Conservation (phyloP, 345 rosid species). For the Brassica rapa region DNA sequence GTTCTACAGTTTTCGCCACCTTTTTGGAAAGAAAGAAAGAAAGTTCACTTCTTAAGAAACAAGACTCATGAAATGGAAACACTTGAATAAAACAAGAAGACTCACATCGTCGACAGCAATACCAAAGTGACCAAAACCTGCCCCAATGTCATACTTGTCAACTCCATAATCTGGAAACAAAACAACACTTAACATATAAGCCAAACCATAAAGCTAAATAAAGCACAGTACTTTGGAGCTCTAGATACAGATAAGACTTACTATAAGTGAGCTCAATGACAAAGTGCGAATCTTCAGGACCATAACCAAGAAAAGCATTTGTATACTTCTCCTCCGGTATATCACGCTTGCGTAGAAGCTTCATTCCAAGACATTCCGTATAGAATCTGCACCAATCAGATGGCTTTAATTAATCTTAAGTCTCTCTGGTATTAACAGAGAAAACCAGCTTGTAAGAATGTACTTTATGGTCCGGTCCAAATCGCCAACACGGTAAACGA, state of each 20-base stretch:
- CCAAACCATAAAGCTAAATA: not conserved
- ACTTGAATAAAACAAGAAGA: slow-evolving; percentile 4
- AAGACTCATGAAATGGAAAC: not conserved
- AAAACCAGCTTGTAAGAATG: too few species aligned
- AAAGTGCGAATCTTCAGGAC: slow-evolving; percentile 95
- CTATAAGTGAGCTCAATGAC: slow-evolving; percentile 93
- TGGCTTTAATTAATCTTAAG: not conserved
- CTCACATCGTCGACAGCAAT: slow-evolving; percentile 96
- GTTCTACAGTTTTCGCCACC: slow-evolving; percentile 88
- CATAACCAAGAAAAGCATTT: slow-evolving; percentile 98
- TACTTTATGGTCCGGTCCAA: slow-evolving; percentile 87
- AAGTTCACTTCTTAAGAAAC: not conserved
- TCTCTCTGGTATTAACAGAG: too few species aligned
- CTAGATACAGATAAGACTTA: slow-evolving; percentile 37
- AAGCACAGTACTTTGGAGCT: not conserved
- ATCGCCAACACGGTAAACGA: slow-evolving; percentile 97
- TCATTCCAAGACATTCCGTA: slow-evolving; percentile 97
- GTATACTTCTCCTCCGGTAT: slow-evolving; percentile 97
- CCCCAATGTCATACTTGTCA: slow-evolving; percentile 84
- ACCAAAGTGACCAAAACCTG: slow-evolving; percentile 97
- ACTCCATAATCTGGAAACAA: slow-evolving; percentile 81
- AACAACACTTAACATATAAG: not conserved
- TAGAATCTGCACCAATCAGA: slow-evolving; percentile 63
- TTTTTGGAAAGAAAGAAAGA: slow-evolving; percentile 26
- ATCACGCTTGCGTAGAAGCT: slow-evolving; percentile 92